phyloP scores from a whole-genome alignment of 2,329 filamentous ascomycete species.

The Sporothrix sp. region DNA sequence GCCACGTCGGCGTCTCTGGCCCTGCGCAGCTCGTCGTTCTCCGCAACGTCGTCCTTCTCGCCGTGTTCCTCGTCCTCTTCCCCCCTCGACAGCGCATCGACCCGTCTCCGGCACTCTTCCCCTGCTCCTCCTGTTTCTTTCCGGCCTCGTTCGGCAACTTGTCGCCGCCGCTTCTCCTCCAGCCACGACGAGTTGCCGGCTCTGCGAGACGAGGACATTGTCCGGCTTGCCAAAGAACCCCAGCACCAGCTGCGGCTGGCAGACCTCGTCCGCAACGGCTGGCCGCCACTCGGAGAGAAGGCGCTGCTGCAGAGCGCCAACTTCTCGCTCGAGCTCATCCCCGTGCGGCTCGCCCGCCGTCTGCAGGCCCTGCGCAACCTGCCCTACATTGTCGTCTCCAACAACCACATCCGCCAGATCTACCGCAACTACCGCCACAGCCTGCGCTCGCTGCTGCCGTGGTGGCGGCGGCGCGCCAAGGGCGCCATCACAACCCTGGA shows the following conservation, averaged over 20 bases:
- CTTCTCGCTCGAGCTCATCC: slow-evolving; percentile 87
- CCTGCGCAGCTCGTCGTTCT: neutral
- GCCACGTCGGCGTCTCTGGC: slow-evolving; percentile 11
- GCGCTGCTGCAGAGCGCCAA: slow-evolving; percentile 85
- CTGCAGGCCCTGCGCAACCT: slow-evolving; percentile 89
- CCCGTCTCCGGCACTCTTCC: neutral
- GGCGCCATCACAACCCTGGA: slow-evolving; percentile 55
- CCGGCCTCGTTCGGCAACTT: slow-evolving; percentile 30
- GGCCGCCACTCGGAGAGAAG: slow-evolving; percentile 70
- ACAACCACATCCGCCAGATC: slow-evolving; percentile 86
- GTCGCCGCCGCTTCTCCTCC: neutral
- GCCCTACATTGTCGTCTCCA: slow-evolving; percentile 97
- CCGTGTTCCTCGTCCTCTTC: neutral
- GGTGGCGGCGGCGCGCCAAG: slow-evolving; percentile 41
- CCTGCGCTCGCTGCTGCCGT: slow-evolving; percentile 80
- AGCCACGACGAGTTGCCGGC: slow-evolving; percentile 2
- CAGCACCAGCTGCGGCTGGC: slow-evolving; percentile 75
- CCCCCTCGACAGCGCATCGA: neutral
- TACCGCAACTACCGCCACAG: slow-evolving; percentile 96
- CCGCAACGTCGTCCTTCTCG: neutral
- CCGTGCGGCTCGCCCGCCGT: slow-evolving; percentile 83
- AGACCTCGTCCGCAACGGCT: slow-evolving; percentile 77
- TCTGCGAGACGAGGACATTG: slow-evolving; percentile 62
- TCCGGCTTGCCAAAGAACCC: slow-evolving; percentile 63
- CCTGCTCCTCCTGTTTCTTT: neutral